Conservation (phyloP, 352 stramenopile genomes). For the Phytophthora lateralis region DNA sequence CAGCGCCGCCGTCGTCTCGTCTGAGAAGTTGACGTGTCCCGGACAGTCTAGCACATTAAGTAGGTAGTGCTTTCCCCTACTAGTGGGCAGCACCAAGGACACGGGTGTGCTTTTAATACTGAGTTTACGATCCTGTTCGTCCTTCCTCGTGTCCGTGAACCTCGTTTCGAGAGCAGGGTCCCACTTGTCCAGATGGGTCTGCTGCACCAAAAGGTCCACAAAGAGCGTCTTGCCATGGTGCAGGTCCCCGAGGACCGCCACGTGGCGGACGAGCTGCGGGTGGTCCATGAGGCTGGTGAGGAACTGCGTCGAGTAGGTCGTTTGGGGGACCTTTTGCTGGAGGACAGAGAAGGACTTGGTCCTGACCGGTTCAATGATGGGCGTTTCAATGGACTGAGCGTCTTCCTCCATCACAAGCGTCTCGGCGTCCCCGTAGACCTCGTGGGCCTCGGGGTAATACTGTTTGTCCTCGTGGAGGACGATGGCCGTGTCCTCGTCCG, state of each 20-base stretch:
- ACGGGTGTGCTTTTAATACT: slow-evolving; percentile 97
- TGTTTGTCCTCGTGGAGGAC: slow-evolving; percentile 99
- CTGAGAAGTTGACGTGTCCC: slow-evolving; percentile 97
- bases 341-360: slow-evolving; percentile 94
- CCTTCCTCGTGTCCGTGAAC: slow-evolving; percentile 96
- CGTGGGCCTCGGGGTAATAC: slow-evolving; percentile 97
- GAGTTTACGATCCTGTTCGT: slow-evolving; percentile 97
- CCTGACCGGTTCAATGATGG: slow-evolving; percentile 97
- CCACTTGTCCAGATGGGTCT: slow-evolving; percentile 89
- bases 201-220: slow-evolving; percentile 90
- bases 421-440: slow-evolving; percentile 97
- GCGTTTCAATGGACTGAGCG: slow-evolving; percentile 97
- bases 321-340: slow-evolving; percentile 80
- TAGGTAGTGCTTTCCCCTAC: slow-evolving; percentile 95
- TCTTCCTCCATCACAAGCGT: slow-evolving; percentile 99
- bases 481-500: slow-evolving; percentile 91
- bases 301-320: slow-evolving; percentile 91
- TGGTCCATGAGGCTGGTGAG: slow-evolving; percentile 91
- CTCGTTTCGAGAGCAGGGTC: slow-evolving; percentile 79
- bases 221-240: slow-evolving; percentile 97
- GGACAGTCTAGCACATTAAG: slow-evolving; percentile 98
- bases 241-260: slow-evolving; percentile 97
- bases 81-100: slow-evolving; percentile 94
- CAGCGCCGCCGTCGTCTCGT: slow-evolving; percentile 94
- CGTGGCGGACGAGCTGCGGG: slow-evolving; percentile 90